Percentiles rank a stretch among this genome's conserved stretches.
phyloP scores from a whole-genome alignment of 192 early-diverging fungal genomes.

The Entomortierella beljakovae region DNA sequence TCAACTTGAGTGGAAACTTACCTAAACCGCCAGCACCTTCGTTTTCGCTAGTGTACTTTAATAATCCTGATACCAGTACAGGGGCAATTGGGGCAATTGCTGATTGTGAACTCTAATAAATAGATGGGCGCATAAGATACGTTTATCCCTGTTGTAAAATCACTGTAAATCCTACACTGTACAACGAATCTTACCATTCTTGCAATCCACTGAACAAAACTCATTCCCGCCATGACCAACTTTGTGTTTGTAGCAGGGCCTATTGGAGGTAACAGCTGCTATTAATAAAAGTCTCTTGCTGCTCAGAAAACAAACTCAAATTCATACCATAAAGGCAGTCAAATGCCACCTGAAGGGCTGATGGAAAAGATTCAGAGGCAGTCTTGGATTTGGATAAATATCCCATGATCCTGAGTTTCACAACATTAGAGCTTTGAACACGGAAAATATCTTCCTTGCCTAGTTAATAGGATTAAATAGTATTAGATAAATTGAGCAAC shows the following conservation, averaged over 20 bases:
- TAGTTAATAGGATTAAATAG: too few species aligned
- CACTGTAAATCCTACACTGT: background rate
- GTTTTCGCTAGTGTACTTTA: conserved; percentile 69
- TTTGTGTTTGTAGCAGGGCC: conserved; percentile 76
- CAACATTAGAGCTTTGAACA: conserved; percentile 57
- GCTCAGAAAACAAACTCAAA: too few species aligned
- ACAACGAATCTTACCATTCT: conserved; percentile 66
- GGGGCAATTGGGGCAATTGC: conserved; percentile 73
- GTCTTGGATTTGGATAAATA: conserved; percentile 71
- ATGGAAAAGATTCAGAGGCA: conserved; percentile 77
- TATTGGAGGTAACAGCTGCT: conserved; percentile 12
- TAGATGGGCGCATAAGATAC: too few species aligned
- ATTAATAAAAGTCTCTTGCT: background rate
- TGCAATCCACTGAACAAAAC: conserved; percentile 91
- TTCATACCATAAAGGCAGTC: conserved; percentile 87
- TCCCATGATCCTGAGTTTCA: conserved; percentile 73
- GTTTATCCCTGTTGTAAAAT: too few species aligned
- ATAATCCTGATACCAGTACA: conserved; percentile 76
- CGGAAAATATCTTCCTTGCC: conserved; percentile 45
- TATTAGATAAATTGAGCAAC: too few species aligned
- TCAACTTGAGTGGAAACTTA: too few species aligned
- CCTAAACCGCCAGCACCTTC: conserved; percentile 43
- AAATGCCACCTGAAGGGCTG: conserved; percentile 78
- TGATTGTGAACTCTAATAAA: conserved; percentile 55
- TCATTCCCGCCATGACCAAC: conserved; percentile 78